These are phyloP conservation scores for Vigna nakashimae DNA, from an alignment of 306 rosid species.

Conservation along the genomic window DNA sequence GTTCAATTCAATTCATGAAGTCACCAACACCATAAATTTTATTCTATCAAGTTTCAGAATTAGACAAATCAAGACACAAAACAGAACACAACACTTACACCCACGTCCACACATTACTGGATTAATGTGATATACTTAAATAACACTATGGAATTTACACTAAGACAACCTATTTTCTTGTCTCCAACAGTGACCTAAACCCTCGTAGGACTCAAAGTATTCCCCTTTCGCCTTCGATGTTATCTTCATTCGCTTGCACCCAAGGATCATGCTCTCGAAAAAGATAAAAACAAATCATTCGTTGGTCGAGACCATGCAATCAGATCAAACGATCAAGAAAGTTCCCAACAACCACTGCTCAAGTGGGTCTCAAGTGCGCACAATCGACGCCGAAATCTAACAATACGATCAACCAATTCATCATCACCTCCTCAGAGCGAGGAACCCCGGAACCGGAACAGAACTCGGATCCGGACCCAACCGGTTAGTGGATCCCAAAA, in stretches of 20 bases:
- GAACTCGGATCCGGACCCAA: conserved; percentile 91
- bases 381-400: not conserved
- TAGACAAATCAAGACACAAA: not conserved
- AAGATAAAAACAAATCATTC: not conserved
- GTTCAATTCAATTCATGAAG: not conserved
- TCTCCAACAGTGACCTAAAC: not conserved
- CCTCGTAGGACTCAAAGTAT: not conserved
- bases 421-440: conserved; percentile 21
- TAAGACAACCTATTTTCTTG: not conserved
- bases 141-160: conserved; percentile 19
- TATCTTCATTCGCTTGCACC: conserved; percentile 36
- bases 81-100: not conserved
- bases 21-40: not conserved
- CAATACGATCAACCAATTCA: not conserved
- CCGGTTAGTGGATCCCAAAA: conserved; percentile 69
- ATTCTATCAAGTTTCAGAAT: conserved; percentile 34
- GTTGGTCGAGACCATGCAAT: conserved; percentile 45
- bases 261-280: conserved; percentile 44
- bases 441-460: conserved; percentile 69
- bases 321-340: conserved; percentile 34
- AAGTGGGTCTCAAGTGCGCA: not conserved
- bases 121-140: not conserved
- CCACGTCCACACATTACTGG: not conserved
- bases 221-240: not conserved
- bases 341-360: not conserved